Base-by-base conservation (phyloP, 441 rosid genomes). In the Adansonia rubrostipa region DNA sequence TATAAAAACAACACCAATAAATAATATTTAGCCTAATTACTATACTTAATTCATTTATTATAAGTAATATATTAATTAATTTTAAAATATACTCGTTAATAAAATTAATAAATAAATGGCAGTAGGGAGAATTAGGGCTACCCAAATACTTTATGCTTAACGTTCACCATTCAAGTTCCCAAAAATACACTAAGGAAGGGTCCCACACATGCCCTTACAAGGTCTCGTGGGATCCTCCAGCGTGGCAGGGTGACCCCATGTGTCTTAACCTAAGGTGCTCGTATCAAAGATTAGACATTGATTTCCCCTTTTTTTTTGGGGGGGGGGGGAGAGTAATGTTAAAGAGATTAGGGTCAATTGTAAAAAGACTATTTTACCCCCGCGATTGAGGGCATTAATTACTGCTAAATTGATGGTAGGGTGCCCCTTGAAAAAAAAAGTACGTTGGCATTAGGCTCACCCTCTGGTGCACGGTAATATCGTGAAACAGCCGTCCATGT, bases 401-500 rank as follows among this genome's bases (percentile, higher is more conserved):
- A 6, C 24, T 42, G 19, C 74, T 50, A 42, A 58, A 40, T 60
- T 45, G 42, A 42, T 2, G 64, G 0, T 51, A 78, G 53, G 44
- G 58, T 50, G 15, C 71, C 67, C 9, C 81, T 17, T 9, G 40
- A 2, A 8, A 11, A 9, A 45, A 11, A 9, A 45, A 6, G 9
- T 0, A 11, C 11, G 22, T 51, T 11, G 4, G 20, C 1, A 45
- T 73, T 17, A 42, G 58, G 42, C 33, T 15, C 71, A 76, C 47
- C 72, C 60, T 19, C 45, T 2, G 76, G 85, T 60, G 79, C 57
- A 85, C 7, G 22, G 54, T 78, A 77, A 51, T 77, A 77, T 50
- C 73, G 69, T 78, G 79, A 28, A 28, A 79, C 87, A 88, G 85
- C 90, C 85, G 87, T 77, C 90, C 91, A 88, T 90, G 88, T 89